These are phyloP conservation scores for Poa pratensis DNA, from an alignment of 176 grass and related monocot species.

Conservation along the genomic window DNA sequence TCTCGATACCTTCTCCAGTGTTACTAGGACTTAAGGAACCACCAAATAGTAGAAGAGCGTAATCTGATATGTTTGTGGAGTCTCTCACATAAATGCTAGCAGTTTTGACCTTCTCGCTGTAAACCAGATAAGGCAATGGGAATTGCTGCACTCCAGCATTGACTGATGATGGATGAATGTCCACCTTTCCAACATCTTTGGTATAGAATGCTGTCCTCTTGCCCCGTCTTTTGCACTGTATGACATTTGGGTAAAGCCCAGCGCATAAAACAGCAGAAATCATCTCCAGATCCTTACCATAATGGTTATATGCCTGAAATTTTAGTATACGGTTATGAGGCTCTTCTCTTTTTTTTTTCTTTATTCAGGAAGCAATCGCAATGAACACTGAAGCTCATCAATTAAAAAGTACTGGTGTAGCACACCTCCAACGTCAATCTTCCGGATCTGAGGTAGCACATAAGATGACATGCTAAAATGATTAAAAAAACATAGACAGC, in stretches of 20 bases:
- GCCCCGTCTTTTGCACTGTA: constrained; percentile 89
- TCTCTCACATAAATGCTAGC: constrained; percentile 87
- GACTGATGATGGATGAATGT: constrained; percentile 94
- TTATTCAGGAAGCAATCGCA: constrained; percentile 17
- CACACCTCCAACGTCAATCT: no score
- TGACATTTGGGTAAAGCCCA: constrained; percentile 93
- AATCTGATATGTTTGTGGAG: constrained; percentile 96
- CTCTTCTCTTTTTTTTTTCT: no score
- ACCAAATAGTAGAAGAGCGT: constrained; percentile 90
- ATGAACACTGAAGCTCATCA: background rate
- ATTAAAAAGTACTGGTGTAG: background rate
- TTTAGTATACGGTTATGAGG: constrained; percentile 5
- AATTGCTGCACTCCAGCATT: constrained; percentile 73
- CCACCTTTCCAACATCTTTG: constrained; percentile 94
- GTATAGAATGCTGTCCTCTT: constrained; percentile 86
- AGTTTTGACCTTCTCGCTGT: constrained; percentile 95
- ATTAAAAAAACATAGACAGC: background rate
- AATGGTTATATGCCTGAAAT: constrained; percentile 82
- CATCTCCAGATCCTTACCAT: constrained; percentile 87
- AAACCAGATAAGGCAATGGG: constrained; percentile 92
- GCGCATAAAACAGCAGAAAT: constrained; percentile 85
- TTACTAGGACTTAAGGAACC: constrained; percentile 62
- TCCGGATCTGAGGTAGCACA: background rate
- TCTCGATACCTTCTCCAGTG: constrained; percentile 88
- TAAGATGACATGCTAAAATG: background rate